Evolutionary conservation across 805 yeast species (phyloP), one percentile per base, ranked within the genome.

Genomic region (Ogataea salicorniae): DNA sequence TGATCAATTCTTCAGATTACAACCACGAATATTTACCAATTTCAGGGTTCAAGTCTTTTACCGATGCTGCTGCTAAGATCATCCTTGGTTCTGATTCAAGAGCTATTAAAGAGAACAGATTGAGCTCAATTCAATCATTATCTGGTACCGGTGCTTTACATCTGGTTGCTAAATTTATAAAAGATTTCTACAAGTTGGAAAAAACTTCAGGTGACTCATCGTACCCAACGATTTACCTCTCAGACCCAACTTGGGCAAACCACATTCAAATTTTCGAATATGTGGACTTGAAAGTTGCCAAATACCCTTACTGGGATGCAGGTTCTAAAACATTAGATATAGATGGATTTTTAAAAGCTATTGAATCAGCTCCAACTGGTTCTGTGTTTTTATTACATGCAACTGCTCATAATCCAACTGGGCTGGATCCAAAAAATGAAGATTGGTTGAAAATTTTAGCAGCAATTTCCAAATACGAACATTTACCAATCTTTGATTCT

Each of bases 371-470:
- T 13, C 84, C 84, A 46, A 64, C 66, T 7, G 95, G 95, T 42
- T 88, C 96, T 8, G 72, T 89, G 40, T 82, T 92, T 57, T 68
- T 92, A 48, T 74, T 92, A 50, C 99, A 92, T 64, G 90, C 98
- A 4, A 91, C 97, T 68, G 98, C 98, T 34, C 99, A 92, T 70
- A 92, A 92, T 68, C 98, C 99, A 50, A 92, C 98, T 20, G 99
- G 98, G 38, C 80, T 92, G 57, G 99, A 92, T 67, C 98, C 98
- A 48, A 80, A 86, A 2, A 72, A 74, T 49, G 85, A 77, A 44
- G 86, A 92, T 70, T 92, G 99, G 99, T 66, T 66, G 41, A 58
- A 73, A 60, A 83, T 94, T 45, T 74, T 87, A 41, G 74, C 76
- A 39, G 84, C 81, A 23, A 70, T 88, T 53, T 76, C 79, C 55